Percentiles rank a stretch among this genome's conserved stretches.
Conservation (phyloP, 1,284 basidiomycete species). For the Peniophora sp. region DNA sequence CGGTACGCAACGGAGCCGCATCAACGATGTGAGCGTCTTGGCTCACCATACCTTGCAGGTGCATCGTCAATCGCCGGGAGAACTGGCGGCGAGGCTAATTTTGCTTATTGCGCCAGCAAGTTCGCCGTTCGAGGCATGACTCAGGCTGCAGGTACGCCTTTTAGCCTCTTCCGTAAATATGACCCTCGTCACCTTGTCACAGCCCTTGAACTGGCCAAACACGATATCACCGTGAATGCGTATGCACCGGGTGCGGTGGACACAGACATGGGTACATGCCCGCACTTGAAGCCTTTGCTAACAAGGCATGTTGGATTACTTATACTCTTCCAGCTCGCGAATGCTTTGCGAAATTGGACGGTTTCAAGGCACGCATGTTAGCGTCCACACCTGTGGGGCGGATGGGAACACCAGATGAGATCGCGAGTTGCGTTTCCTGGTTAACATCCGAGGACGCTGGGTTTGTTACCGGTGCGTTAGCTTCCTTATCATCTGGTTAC, state of each 20-base stretch:
- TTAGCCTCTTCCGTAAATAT: too few relatives aligned
- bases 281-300: neutral
- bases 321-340: too few relatives aligned
- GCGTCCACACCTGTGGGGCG: neutral
- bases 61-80: neutral
- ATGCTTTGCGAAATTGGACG: too few relatives aligned
- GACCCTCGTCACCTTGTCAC: too few relatives aligned
- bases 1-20: constrained; percentile 9
- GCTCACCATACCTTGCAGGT: neutral
- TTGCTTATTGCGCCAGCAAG: neutral
- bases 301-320: too few relatives aligned
- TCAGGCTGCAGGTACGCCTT: neutral
- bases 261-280: neutral
- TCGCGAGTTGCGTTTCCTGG: constrained; percentile 14
- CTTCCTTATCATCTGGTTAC: too few relatives aligned
- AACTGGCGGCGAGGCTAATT: neutral
- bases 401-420: constrained; percentile 10
- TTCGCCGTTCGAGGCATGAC: constrained; percentile 1
- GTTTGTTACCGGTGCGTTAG: constrained; percentile 13
- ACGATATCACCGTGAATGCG: neutral
- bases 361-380: too few relatives aligned
- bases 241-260: neutral
- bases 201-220: neutral
- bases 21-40: neutral
- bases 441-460: constrained; percentile 10